These are phyloP conservation scores for Globisporangium parvum DNA, from an alignment of 352 stramenopile species.

Conservation along the genomic window DNA sequence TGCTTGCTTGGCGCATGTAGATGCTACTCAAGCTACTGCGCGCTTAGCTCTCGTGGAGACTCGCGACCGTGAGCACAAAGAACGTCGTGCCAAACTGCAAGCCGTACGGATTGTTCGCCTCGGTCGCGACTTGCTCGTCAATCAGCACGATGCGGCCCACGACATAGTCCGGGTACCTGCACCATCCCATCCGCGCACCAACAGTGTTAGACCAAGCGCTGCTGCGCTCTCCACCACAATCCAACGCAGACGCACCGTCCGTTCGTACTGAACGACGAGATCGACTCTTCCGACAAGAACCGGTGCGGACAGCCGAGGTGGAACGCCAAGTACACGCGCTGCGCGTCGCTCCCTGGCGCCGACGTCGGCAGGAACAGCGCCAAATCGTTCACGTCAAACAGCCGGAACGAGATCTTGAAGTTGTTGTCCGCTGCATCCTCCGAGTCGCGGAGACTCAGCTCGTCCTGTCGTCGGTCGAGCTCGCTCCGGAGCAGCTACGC, in stretches of 20 bases:
- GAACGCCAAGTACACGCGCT: conserved; percentile 84
- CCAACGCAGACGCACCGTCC: conserved; percentile 38
- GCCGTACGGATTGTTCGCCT: conserved; percentile 76
- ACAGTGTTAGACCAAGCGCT: neutral
- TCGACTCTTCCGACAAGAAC: conserved; percentile 85
- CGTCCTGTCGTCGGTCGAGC: conserved; percentile 47
- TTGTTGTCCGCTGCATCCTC: conserved; percentile 52
- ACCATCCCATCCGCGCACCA: no score
- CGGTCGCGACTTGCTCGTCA: conserved; percentile 77
- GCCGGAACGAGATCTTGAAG: conserved; percentile 86
- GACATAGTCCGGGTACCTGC: conserved; percentile 85
- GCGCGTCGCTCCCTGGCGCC: conserved; percentile 58
- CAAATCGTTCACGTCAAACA: conserved; percentile 77
- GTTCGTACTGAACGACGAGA: conserved; percentile 81
- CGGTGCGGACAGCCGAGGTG: conserved; percentile 81
- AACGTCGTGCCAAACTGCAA: conserved; percentile 76
- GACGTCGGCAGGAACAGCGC: conserved; percentile 83
- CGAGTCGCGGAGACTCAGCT: conserved; percentile 54
- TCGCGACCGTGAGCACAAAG: conserved; percentile 82
- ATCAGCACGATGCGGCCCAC: conserved; percentile 85
- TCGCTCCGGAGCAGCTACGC: conserved; percentile 43
- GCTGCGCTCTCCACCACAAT: neutral
- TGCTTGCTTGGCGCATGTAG: no score
- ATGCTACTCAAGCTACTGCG: no score
- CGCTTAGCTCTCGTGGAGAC: conserved; percentile 68